Base-by-base conservation (phyloP, 73 alveolate species). In the Stentor roeselii region DNA sequence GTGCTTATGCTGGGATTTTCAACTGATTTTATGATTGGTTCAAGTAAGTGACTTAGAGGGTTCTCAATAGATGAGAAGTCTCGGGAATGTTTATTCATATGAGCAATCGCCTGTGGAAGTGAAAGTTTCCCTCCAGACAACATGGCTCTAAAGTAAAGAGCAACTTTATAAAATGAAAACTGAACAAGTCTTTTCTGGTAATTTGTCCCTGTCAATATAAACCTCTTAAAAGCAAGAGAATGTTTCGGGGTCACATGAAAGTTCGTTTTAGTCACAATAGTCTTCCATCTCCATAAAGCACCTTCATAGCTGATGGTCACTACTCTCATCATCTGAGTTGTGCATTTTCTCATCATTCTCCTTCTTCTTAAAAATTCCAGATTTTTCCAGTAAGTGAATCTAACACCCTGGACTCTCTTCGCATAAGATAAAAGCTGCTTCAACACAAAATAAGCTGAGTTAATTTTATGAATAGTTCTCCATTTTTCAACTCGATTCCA, bases 251-350 rank as follows among this genome's bases (percentile, higher is more conserved):
- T 21, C 80, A 67, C 41, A 21, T 67, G 41, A 67, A 30, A 21
- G 11, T 40, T 40, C 21, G 15, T 15, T 67, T 32, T 67, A 32
- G 41, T n/a, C 21, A 67, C 37, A 21, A 67, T 32, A 2, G 21
- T 21, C 2, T 67, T 67, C 80, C 80, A 67, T 67, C 80, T 67
- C 80, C 80, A 67, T 40, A 67, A 21, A 1, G 80, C n/a, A 27
- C 41, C 37, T 67, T 67, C 41, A 40, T 67, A 67, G 37, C 27
- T 21, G 37, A 67, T n/a, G 2, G 41, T 30, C 0, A 32, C 0
- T 2, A 67, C n/a, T 21, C 21, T 30, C 41, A 67, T 67, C 80
- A 67, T 67, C 41, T 32, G 21, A 27, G 37, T 21, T 0, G 37
- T 0, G 34, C 21, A 67, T 67, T 67, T 67, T 32, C 37, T 67